A percentile compares a stretch with the other conserved stretches of the same genome.
phyloP scores from a whole-genome alignment of 495 filamentous ascomycete genomes.

The Aspergillus avenaceus region DNA sequence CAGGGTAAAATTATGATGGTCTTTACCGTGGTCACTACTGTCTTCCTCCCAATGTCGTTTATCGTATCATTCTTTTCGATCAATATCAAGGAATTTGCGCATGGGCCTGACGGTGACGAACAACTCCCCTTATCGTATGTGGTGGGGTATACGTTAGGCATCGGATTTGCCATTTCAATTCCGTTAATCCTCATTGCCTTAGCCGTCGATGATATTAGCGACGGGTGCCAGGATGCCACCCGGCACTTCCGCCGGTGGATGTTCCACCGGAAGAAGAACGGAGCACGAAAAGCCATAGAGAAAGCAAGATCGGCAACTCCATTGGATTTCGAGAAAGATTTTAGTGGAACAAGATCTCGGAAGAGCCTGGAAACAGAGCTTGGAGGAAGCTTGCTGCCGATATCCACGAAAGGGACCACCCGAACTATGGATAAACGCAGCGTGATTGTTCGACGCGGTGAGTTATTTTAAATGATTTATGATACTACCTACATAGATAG shows the following conservation, averaged over 20 bases:
- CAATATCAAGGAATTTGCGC: conserved; percentile 53
- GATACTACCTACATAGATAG: neutral
- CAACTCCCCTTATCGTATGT: conserved; percentile 53
- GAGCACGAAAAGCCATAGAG: conserved; percentile 1
- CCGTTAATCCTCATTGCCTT: conserved; percentile 58
- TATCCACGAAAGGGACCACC: conserved; percentile 27
- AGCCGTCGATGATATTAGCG: conserved; percentile 52
- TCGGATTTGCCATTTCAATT: conserved; percentile 63
- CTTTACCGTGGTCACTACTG: conserved; percentile 68
- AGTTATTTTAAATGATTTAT: conserved; percentile 4
- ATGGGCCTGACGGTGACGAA: conserved; percentile 18
- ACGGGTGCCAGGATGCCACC: conserved; percentile 26
- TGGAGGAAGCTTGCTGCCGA: conserved; percentile 26
- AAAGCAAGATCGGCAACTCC: neutral
- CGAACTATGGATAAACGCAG: neutral
- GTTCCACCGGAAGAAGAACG: conserved; percentile 7
- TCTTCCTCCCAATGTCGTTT: conserved; percentile 66
- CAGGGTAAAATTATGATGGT: conserved; percentile 73
- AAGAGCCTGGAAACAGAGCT: conserved; percentile 29
- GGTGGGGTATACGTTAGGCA: conserved; percentile 61
- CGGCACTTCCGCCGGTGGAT: conserved; percentile 26
- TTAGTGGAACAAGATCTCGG: conserved; percentile 24
- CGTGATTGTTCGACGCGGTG: conserved; percentile 1
- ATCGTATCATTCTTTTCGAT: conserved; percentile 66
- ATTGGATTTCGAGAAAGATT: conserved; percentile 30